Conservation (phyloP, 139 green algal species). For the Chlamydomonas urium region DNA sequence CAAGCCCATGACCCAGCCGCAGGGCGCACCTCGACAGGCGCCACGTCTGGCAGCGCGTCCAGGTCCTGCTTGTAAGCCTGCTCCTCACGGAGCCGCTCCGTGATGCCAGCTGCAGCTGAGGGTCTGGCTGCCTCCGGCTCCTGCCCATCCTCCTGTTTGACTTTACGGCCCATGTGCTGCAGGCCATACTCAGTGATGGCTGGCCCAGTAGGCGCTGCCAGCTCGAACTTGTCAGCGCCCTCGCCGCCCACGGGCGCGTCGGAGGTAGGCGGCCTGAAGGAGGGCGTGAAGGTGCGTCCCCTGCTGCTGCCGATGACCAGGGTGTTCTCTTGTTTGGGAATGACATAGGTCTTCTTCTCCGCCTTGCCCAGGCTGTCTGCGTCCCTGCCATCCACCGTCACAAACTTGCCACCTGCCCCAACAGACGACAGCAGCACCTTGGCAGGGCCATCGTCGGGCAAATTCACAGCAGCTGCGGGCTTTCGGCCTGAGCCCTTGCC, state of each 20-base stretch:
- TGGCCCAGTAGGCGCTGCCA: conserved; percentile 19
- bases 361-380: not conserved
- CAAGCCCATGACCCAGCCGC: not conserved
- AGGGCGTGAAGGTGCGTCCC: conserved; percentile 43
- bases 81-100: conserved; percentile 9
- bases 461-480: not conserved
- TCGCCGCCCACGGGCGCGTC: conserved; percentile 19
- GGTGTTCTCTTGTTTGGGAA: conserved; percentile 52
- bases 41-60: conserved; percentile 15
- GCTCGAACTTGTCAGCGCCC: conserved; percentile 38
- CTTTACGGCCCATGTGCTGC: conserved; percentile 14
- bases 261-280: conserved; percentile 32
- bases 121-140: not conserved
- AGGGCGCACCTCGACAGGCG: conserved; percentile 16
- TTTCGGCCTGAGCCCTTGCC: not conserved
- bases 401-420: conserved; percentile 1
- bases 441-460: not conserved
- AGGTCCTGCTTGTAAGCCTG: conserved; percentile 14
- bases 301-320: conserved; percentile 28
- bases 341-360: conserved; percentile 30
- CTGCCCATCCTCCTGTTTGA: not conserved
- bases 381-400: conserved; percentile 16
- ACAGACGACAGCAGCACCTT: not conserved
- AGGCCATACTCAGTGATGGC: conserved; percentile 36
- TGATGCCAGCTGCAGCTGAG: conserved; percentile 7